Conservation (phyloP, 2,329 filamentous ascomycete species). For the Arthroderma sp. region DNA sequence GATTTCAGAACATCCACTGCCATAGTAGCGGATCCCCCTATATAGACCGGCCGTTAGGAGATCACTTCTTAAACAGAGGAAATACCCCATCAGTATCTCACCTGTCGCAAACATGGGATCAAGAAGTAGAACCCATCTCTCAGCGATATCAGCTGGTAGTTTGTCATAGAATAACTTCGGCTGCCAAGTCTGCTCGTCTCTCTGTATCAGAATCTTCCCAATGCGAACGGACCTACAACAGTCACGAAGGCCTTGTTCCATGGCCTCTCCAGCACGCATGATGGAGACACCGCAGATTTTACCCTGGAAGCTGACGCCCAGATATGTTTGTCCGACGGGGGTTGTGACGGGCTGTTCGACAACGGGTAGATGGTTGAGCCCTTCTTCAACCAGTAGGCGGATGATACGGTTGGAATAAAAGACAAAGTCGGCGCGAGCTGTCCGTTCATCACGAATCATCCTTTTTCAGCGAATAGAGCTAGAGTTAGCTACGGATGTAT, state of each 20-base stretch:
- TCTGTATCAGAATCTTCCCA: conserved; percentile 94
- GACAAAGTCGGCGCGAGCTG: conserved; percentile 88
- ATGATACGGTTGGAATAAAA: conserved; percentile 99
- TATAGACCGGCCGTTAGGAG: not conserved
- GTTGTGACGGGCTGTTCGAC: conserved; percentile 81
- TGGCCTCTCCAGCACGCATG: conserved; percentile 94
- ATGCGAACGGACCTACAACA: conserved; percentile 97
- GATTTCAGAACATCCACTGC: conserved; percentile 85
- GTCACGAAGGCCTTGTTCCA: conserved; percentile 93
- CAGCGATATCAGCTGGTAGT: conserved; percentile 80
- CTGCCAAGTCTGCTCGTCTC: conserved; percentile 85
- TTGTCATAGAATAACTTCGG: conserved; percentile 98
- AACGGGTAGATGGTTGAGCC: conserved; percentile 88
- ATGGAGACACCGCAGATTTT: conserved; percentile 98
- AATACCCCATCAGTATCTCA: conserved; percentile 28
- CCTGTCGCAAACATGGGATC: conserved; percentile 99
- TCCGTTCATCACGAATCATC: conserved; percentile 88
- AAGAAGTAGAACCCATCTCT: conserved; percentile 82
- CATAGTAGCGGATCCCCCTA: conserved; percentile 91
- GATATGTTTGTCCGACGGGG: conserved; percentile 75
- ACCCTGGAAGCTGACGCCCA: conserved; percentile 86
- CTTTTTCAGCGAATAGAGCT: conserved; percentile 33
- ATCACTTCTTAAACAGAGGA: not conserved
- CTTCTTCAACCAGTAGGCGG: conserved; percentile 88
- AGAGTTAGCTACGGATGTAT: not conserved